These are phyloP conservation scores for Labyrinthula sp. DNA, from an alignment of 352 stramenopile species.

Conservation along the genomic window DNA sequence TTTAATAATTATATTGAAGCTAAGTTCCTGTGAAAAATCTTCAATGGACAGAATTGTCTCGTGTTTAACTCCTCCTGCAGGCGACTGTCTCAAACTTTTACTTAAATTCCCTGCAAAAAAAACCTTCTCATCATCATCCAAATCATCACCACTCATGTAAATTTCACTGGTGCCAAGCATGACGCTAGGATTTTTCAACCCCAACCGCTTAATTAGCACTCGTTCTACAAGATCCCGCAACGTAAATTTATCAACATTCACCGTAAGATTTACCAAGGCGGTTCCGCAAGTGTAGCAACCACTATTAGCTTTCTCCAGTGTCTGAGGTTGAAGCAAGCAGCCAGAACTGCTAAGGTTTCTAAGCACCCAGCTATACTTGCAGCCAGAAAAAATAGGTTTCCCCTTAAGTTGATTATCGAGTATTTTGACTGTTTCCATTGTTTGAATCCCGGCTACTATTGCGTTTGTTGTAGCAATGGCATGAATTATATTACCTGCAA, in stretches of 20 bases:
- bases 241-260: slow-evolving; percentile 25
- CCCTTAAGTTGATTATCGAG: slow-evolving; percentile 1
- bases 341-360: not conserved
- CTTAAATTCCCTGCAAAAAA: slow-evolving; percentile 51
- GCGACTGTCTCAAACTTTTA: slow-evolving; percentile 59
- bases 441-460: slow-evolving; percentile 89
- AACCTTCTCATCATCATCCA: slow-evolving; percentile 42
- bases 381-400: not conserved
- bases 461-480: slow-evolving; percentile 99
- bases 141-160: slow-evolving; percentile 81
- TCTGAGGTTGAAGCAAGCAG: slow-evolving; percentile 7
- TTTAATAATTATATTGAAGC: slow-evolving; percentile 16
- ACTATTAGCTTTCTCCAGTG: slow-evolving; percentile 6
- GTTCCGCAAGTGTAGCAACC: slow-evolving; percentile 29
- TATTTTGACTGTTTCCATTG: slow-evolving; percentile 45
- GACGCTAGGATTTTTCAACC: slow-evolving; percentile 48
- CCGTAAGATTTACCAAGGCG: slow-evolving; percentile 6
- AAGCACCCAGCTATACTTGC: slow-evolving; percentile 9
- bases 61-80: slow-evolving; percentile 66
- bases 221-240: slow-evolving; percentile 41
- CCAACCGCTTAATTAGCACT: slow-evolving; percentile 45
- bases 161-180: slow-evolving; percentile 59
- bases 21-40: slow-evolving; percentile 73
- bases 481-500: slow-evolving; percentile 98
- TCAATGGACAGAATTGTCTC: slow-evolving; percentile 70